phyloP scores from a whole-genome alignment of 2,329 filamentous ascomycete species.

The Aspergillus sp. region DNA sequence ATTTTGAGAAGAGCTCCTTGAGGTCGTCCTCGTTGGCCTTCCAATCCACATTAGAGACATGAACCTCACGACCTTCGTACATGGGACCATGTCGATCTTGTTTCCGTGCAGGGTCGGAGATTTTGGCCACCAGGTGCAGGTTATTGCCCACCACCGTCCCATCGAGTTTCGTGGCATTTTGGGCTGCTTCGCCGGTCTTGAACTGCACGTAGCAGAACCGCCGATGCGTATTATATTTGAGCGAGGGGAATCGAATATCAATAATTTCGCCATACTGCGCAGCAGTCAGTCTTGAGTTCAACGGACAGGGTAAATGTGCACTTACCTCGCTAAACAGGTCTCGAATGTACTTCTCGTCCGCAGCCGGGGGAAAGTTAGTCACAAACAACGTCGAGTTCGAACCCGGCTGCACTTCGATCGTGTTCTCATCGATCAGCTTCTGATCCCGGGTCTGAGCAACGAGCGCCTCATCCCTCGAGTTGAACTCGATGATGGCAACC shows the following conservation, averaged over 20 bases:
- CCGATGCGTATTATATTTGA: constrained; percentile 83
- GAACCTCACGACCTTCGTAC: constrained; percentile 84
- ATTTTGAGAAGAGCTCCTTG: constrained; percentile 68
- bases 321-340: constrained; percentile 55
- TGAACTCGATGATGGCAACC: constrained; percentile 82
- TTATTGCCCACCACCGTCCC: constrained; percentile 67
- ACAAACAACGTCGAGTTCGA: constrained; percentile 81
- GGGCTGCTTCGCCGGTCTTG: constrained; percentile 64
- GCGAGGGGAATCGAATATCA: constrained; percentile 82
- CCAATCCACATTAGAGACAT: constrained; percentile 68
- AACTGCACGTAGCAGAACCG: constrained; percentile 98
- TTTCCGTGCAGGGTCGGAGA: constrained; percentile 78
- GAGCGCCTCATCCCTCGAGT: constrained; percentile 73
- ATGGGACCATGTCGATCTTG: constrained; percentile 76
- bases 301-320: constrained; percentile 2
- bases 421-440: constrained; percentile 72
- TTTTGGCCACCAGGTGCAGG: constrained; percentile 71
- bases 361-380: constrained; percentile 74
- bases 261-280: constrained; percentile 74
- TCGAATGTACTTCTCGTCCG: constrained; percentile 52
- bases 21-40: constrained; percentile 67
- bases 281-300: not conserved
- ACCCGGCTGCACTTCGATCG: constrained; percentile 72
- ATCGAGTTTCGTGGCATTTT: constrained; percentile 70
- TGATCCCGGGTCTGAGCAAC: constrained; percentile 78